A percentile compares a stretch with the other conserved stretches of the same genome.
phyloP scores from a whole-genome alignment of 768 basidiomycete species.

The Lactarius quietus region DNA sequence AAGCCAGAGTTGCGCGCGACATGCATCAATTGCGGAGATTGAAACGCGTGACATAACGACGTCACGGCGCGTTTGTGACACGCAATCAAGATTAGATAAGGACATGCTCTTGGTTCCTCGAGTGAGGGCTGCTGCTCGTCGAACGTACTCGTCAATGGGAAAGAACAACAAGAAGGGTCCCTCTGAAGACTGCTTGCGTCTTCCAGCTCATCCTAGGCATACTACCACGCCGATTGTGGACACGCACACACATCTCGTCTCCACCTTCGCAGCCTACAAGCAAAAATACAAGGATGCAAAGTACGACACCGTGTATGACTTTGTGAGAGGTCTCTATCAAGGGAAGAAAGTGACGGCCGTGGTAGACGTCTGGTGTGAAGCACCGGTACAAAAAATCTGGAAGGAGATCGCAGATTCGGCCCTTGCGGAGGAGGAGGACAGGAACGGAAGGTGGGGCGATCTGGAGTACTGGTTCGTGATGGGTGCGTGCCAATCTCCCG shows the following conservation, averaged over 20 bases:
- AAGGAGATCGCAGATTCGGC: slow-evolving; percentile 72
- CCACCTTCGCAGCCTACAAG: slow-evolving; percentile 64
- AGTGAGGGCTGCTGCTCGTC: neutral
- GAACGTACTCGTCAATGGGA: slow-evolving; percentile 2
- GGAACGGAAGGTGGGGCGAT: slow-evolving; percentile 56
- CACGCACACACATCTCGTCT: slow-evolving; percentile 81
- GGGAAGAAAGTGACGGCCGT: slow-evolving; percentile 58
- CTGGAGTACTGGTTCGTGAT: slow-evolving; percentile 82
- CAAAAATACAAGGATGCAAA: slow-evolving; percentile 56
- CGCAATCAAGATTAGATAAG: neutral
- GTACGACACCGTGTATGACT: slow-evolving; percentile 60
- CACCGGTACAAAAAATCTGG: slow-evolving; percentile 62
- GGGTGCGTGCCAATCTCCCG: slow-evolving; percentile 40
- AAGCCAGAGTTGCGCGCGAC: neutral
- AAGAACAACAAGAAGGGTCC: slow-evolving; percentile 26
- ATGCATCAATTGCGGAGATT: slow-evolving; percentile 20
- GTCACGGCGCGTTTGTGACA: slow-evolving; percentile 21
- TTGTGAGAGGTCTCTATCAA: slow-evolving; percentile 58
- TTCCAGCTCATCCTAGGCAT: slow-evolving; percentile 20
- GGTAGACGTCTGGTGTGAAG: slow-evolving; percentile 90
- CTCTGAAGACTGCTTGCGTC: slow-evolving; percentile 19
- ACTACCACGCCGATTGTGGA: slow-evolving; percentile 55
- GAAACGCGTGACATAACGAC: slow-evolving; percentile 25
- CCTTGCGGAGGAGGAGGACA: slow-evolving; percentile 43
- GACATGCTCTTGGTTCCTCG: neutral